Percentiles rank a stretch among this genome's conserved stretches.
These are phyloP conservation scores for Saccharomyces paradoxus DNA, from an alignment of 805 yeast species.

Conservation along the genomic window DNA sequence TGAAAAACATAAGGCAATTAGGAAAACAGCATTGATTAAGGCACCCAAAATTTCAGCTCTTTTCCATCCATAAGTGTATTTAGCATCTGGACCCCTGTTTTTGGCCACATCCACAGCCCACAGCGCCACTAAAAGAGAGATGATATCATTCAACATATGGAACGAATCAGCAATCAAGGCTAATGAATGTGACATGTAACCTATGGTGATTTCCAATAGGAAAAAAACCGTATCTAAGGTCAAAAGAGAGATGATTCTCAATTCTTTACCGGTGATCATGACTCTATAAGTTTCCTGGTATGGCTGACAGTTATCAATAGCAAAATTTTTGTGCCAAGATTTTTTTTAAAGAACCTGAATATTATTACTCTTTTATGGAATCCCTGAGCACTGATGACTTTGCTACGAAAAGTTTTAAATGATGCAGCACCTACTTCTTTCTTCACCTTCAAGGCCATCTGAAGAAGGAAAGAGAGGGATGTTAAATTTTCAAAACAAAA, in stretches of 20 bases:
- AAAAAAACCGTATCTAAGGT: constrained; percentile 75
- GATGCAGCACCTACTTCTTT: background rate
- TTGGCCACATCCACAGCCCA: constrained; percentile 95
- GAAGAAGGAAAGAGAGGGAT: background rate
- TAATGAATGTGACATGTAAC: constrained; percentile 86
- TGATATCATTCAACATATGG: constrained; percentile 94
- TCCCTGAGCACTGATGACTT: background rate
- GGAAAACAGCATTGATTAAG: constrained; percentile 82
- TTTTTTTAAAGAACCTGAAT: background rate
- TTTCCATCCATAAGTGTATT: constrained; percentile 95
- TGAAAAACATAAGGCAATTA: constrained; percentile 85
- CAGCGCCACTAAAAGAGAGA: constrained; percentile 79
- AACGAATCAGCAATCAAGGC: constrained; percentile 94
- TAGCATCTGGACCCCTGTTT: constrained; percentile 70
- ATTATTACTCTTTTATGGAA: background rate
- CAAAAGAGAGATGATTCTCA: constrained; percentile 63
- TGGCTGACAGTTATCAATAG: background rate
- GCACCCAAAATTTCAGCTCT: constrained; percentile 97
- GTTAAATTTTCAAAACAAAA: background rate
- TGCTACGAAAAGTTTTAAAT: background rate
- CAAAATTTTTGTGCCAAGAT: background rate
- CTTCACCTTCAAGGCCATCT: background rate
- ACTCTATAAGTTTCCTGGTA: background rate
- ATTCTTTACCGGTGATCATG: constrained; percentile 42
- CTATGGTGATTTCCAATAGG: constrained; percentile 74